These are phyloP conservation scores for Acacia crassicarpa DNA, from an alignment of 306 rosid species.

Conservation along the genomic window DNA sequence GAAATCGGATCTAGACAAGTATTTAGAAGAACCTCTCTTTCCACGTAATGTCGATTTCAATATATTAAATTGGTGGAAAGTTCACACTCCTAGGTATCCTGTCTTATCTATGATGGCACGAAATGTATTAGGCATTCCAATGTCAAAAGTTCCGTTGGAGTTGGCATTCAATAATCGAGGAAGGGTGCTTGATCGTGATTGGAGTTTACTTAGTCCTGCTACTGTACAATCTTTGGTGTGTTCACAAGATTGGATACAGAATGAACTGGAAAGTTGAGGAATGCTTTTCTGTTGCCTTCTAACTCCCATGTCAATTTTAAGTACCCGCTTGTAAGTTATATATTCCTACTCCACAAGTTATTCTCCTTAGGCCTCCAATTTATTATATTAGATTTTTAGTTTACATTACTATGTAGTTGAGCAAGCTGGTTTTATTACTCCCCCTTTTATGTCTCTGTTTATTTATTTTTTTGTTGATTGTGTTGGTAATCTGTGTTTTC, in stretches of 20 bases:
- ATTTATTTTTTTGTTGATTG: not conserved
- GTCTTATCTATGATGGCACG: constrained; percentile 98
- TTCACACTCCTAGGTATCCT: constrained; percentile 95
- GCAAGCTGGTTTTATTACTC: not conserved
- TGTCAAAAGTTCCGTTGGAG: constrained; percentile 70
- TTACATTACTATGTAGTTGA: not conserved
- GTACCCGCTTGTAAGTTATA: constrained; percentile 31
- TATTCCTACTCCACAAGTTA: constrained; percentile 26
- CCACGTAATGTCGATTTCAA: constrained; percentile 83
- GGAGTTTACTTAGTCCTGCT: constrained; percentile 69
- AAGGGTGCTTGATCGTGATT: constrained; percentile 71
- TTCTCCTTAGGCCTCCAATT: not conserved
- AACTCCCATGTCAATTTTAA: constrained; percentile 44
- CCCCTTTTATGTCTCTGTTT: not conserved
- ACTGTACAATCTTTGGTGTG: constrained; percentile 92
- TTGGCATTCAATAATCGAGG: constrained; percentile 54
- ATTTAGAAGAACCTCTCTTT: constrained; percentile 92
- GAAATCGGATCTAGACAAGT: constrained; percentile 90
- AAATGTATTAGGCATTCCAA: constrained; percentile 78
- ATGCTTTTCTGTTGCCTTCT: constrained; percentile 20
- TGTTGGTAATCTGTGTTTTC: not conserved
- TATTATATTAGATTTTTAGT: not conserved
- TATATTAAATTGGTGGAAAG: constrained; percentile 94
- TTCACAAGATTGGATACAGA: constrained; percentile 90
- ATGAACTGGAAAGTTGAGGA: constrained; percentile 79